These are phyloP conservation scores for Neonectria faginata DNA, from an alignment of 2,329 filamentous ascomycete species.

Conservation along the genomic window DNA sequence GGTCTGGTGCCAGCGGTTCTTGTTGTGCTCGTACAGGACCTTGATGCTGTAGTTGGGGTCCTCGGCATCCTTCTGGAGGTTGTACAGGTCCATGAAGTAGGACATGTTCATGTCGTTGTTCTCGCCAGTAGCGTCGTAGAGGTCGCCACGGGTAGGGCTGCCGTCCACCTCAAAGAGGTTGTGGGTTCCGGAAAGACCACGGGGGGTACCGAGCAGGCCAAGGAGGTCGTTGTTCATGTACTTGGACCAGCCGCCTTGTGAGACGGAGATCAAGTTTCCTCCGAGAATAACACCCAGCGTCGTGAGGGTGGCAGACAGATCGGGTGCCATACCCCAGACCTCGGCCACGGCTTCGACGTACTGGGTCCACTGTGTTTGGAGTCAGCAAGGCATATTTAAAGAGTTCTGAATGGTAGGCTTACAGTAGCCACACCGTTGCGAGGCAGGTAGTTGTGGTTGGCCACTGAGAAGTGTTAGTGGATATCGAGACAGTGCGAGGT, in stretches of 20 bases:
- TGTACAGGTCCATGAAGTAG: conserved; percentile 62
- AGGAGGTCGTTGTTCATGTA: conserved; percentile 57
- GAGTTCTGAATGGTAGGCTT: neutral
- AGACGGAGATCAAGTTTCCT: conserved; percentile 48
- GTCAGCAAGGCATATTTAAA: neutral
- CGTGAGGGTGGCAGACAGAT: conserved; percentile 28
- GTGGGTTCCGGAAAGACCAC: conserved; percentile 63
- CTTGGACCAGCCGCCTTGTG: conserved; percentile 46
- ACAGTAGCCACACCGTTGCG: conserved; percentile 41
- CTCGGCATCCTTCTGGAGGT: conserved; percentile 54
- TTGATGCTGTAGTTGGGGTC: conserved; percentile 50
- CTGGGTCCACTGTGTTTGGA: conserved; percentile 14
- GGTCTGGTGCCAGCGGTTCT: conserved; percentile 59
- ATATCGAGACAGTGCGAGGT: too few species aligned
- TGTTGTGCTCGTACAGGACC: conserved; percentile 56
- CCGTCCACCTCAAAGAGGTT: conserved; percentile 67
- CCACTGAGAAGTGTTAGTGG: neutral
- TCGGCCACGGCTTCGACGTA: conserved; percentile 35
- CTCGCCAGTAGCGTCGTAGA: conserved; percentile 62
- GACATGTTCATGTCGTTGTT: conserved; percentile 63
- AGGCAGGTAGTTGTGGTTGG: conserved; percentile 41
- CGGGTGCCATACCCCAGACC: conserved; percentile 36
- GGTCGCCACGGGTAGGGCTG: conserved; percentile 63
- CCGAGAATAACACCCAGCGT: conserved; percentile 51
- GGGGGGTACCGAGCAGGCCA: conserved; percentile 57